Base-by-base conservation (phyloP, 768 basidiomycete genomes). In the Suillus alpinus region DNA sequence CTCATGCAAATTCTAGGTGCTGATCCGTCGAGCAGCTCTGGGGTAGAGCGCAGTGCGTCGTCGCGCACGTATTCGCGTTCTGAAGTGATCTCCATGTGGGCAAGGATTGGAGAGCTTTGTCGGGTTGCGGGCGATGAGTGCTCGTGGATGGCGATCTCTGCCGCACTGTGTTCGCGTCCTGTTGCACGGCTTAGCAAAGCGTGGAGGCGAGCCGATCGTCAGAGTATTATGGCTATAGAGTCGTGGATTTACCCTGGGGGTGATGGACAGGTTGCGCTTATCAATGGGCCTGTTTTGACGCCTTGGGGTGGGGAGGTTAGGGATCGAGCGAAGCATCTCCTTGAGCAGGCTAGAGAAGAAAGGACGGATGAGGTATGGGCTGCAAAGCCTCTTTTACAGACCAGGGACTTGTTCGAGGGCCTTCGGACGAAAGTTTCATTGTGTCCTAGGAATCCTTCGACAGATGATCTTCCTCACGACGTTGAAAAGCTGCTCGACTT, bases 171-270 rank as follows among this genome's bases (percentile, higher is more conserved):
- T 62, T 86, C 88, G 16, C 77, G 86, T 31, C 88, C 92, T 18
- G 80, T 94, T 23, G 89, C 91, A 9, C 77, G 92, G 40, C 71
- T 94, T 53, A 88, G 87, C 55, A 92, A 91, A 71, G 89, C 80
- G 6, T 94, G 92, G 92, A 86, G 84, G 66, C 79, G 91, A 20
- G 88, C 90, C 0, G 88, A 91, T 60, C 69, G 82, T 0, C 76
- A 79, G 23, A 83, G 84, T 18, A 66, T 86, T 50, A 77, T 80
- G 8, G 80, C 79, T 3, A 81, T 91, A 32, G 88, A 91, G 63
- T 77, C 80, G 3, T 92, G 91, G 91, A 82, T 87, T 0, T 80
- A 85, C 66, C 73, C 77, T 32, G 72, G 70, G 57, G 70, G 70
- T 10, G 76, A 74, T 46, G 78, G 68, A 1, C 73, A 73, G 5